Base-by-base conservation (phyloP, 163 green algal genomes). In the Chlamydomonas reinhardtii region DNA sequence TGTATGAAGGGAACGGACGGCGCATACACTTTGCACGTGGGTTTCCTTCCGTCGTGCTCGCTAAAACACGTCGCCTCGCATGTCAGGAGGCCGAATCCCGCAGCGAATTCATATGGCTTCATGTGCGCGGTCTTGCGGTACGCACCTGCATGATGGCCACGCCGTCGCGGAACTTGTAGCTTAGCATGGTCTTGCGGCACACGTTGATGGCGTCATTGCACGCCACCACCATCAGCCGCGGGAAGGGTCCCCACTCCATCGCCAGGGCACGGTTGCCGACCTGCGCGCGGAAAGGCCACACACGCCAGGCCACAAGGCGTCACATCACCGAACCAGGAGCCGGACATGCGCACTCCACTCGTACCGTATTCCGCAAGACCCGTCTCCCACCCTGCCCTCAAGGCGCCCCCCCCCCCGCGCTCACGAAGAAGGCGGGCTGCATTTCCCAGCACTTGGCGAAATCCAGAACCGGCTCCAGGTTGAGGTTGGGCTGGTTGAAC, bases 391-490 rank as follows among this genome's bases (percentile, higher is more conserved):
- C 12, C 6, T 2, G 1, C 12, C 48, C 12, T 56, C 48, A 20
- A 9, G 1, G 59, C 59, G 6, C 19, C 0, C 59, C 24, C 8
- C 59, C 19, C 20, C 59, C 22, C 59, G 59, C 22, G 54, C 90
- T 84, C 64, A 93, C 92, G 75, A 85, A 74, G 72, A 93, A 94
- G 8, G 89, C 72, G 15, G 90, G 92, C 83, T 93, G 89, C 37
- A 83, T 76, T 79, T 94, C 89, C 92, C 90, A 94, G 74, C 83
- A 91, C 66, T 89, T 89, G 34, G 81, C n/a, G 24, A 93, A 61
- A 48, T 92, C 90, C 76, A 91, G 59, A 62, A 89, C 76, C 0
- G 79, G 90, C 43, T 86, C 77, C 1, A n/a, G 71, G 22, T 78
- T 81, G 4, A 82, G 64, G 27, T 27, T 59, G 24, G 85, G 86